Evolutionary conservation across 139 green algal species (phyloP).

Genomic region (Chlorella sorokiniana): DNA sequence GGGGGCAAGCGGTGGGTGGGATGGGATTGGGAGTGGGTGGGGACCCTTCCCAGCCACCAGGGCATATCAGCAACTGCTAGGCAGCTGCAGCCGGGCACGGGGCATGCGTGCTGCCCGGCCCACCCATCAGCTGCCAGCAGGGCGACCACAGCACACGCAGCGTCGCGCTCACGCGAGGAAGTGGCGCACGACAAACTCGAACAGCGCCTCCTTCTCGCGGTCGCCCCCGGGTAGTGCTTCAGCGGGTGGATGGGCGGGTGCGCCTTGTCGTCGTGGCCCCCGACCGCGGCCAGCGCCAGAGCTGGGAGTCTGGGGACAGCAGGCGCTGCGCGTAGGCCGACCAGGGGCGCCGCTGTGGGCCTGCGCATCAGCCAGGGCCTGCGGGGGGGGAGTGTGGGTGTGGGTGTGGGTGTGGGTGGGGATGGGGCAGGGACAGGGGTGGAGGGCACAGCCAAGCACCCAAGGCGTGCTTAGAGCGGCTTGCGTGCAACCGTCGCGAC

Average conservation of each 20-base stretch:
- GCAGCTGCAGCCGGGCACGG: not conserved
- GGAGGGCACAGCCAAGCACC: no score
- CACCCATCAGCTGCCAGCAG: no score
- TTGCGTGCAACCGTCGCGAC: no score
- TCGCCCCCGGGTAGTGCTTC: slow-evolving; percentile 45
- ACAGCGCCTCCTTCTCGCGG: slow-evolving; percentile 80
- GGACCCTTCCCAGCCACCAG: not conserved
- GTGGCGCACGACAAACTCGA: slow-evolving; percentile 94
- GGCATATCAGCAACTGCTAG: no score
- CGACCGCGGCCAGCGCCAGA: slow-evolving; percentile 70
- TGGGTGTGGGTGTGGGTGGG: not conserved
- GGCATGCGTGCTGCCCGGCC: not conserved
- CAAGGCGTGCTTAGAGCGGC: no score
- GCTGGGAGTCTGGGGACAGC: slow-evolving; percentile 42
- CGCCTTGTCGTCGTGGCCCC: slow-evolving; percentile 86
- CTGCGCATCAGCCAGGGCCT: slow-evolving; percentile 70
- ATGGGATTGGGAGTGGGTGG: not conserved
- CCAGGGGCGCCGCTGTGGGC: slow-evolving; percentile 54
- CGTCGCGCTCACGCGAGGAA: slow-evolving; percentile 85
- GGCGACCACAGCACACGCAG: no score
- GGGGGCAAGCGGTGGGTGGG: not conserved
- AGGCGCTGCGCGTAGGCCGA: slow-evolving; percentile 62
- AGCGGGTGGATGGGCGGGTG: slow-evolving; percentile 96
- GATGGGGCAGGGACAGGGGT: not conserved
- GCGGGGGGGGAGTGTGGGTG: not conserved